Base-by-base conservation (phyloP, 495 filamentous ascomycete genomes). In the Cercophora newfieldiana region DNA sequence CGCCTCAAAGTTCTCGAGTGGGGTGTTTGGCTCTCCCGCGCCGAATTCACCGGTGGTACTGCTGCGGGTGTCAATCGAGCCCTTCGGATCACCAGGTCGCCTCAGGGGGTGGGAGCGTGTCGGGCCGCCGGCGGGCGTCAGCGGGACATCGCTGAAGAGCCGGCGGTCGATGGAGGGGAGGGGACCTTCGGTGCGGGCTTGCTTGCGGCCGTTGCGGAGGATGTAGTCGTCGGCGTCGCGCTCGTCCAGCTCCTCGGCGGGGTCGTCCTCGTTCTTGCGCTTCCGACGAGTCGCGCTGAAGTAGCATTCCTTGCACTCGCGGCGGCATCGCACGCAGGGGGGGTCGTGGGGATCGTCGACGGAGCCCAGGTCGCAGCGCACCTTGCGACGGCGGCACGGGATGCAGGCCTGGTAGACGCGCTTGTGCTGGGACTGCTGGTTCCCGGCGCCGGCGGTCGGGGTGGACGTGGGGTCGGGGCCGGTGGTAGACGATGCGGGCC, bases 241-340 rank as follows among this genome's bases (percentile, higher is more conserved):
- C n/a, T 83, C 80, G 37, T 87, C 83, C 65, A 64, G 80, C 28
- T 55, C 64, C 67, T 72, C 80, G 63, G 85, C 76, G 47, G 75
- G 76, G n/a, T 79, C 80, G 26, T 85, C 88, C 64, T 93, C 90
- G 58, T 83, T 81, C 80, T 96, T 96, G 71, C 92, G 85, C 87
- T 97, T 98, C 69, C 95, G 86, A 53, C 94, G 84, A 47, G 94
- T 98, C n/a, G 92, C 91, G 67, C 93, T 96, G 82, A 99, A 98
- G 83, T 88, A 94, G 82, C 95, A 99, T 69, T 96, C 89, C 78
- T 97, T 97, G 79, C 88, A 86, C 80, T 99, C 95, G 65, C 95
- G 88, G 25, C 92, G 88, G 77, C 95, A 99, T 74, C 95, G 87
- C 65, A 94, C 91, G 72, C 95, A 99, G 1, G 96, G 96, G 49